A percentile compares a stretch with the other conserved stretches of the same genome.
Evolutionary conservation across 2,329 filamentous ascomycete species (phyloP).

Genomic region (Pseudohalonectria lignicola): DNA sequence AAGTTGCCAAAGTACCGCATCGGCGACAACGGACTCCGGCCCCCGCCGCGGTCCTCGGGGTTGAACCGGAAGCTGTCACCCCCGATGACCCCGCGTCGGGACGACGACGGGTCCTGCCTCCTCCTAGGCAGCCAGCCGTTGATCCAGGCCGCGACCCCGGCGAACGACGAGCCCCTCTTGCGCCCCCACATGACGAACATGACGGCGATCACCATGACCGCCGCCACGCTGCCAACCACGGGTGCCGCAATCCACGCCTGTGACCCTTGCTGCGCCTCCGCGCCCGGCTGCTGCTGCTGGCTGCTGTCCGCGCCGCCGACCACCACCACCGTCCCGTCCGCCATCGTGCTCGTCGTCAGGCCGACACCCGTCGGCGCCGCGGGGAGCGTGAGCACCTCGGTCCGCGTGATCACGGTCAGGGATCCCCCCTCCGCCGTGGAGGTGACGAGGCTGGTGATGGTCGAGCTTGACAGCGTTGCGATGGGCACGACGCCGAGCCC

Average conservation of each 20-base stretch:
- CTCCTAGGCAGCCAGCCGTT: slow-evolving; percentile 1
- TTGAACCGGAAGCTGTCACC: background rate
- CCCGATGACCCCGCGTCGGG: background rate
- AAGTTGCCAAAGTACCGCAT: slow-evolving; percentile 4
- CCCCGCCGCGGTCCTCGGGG: background rate
- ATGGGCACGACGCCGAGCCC: no score
- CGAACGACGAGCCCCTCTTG: slow-evolving; percentile 8
- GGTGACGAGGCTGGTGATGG: slow-evolving; percentile 1
- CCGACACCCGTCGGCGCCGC: no score
- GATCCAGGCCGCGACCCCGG: background rate
- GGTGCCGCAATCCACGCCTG: slow-evolving; percentile 22
- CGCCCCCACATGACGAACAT: slow-evolving; percentile 18
- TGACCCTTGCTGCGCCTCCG: background rate
- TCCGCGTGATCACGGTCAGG: slow-evolving; percentile 1
- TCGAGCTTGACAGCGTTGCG: no score
- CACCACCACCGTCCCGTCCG: background rate
- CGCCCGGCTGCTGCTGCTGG: background rate
- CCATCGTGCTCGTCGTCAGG: background rate
- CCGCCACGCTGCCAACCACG: slow-evolving; percentile 19
- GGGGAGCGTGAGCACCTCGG: slow-evolving; percentile 8
- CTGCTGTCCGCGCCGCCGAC: background rate
- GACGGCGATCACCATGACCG: slow-evolving; percentile 18
- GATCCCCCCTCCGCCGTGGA: no score
- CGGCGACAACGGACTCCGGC: background rate
- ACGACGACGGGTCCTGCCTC: background rate